Conservation (phyloP, 2,329 filamentous ascomycete genomes). For the Cryoendolithus antarcticus region DNA sequence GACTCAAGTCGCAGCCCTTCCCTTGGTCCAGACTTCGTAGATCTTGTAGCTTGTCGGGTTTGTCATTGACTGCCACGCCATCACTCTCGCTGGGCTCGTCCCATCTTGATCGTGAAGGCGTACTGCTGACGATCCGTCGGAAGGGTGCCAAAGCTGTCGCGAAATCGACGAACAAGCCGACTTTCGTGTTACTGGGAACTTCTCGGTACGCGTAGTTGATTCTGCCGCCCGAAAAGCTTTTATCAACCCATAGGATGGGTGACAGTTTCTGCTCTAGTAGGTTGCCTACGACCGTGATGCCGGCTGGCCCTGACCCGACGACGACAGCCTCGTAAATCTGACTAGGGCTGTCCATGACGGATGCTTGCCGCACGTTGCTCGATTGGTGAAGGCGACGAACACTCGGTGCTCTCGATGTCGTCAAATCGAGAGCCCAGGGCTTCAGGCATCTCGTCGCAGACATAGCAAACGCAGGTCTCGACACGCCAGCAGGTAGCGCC, state of each 20-base stretch:
- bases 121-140: conserved; percentile 35
- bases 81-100: conserved; percentile 18
- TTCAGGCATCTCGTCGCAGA: no score
- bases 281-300: conserved; percentile 48
- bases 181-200: conserved; percentile 53
- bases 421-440: no score
- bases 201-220: conserved; percentile 43
- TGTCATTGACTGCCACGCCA: conserved; percentile 11
- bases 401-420: no score
- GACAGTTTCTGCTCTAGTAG: conserved; percentile 42
- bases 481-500: no score
- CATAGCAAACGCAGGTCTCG: no score
- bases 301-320: conserved; percentile 46
- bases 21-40: conserved; percentile 43
- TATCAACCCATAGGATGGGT: conserved; percentile 48
- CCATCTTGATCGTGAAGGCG: conserved; percentile 24
- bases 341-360: conserved; percentile 3
- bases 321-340: conserved; percentile 40
- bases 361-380: neutral
- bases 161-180: conserved; percentile 46
- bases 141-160: conserved; percentile 43
- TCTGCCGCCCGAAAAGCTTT: conserved; percentile 36
- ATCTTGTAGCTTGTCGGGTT: conserved; percentile 42
- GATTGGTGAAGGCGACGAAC: no score
- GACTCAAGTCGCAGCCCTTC: conserved; percentile 44